Conservation (phyloP, 371 early-diverging fungal genomes). For the Mucor saturninus region DNA sequence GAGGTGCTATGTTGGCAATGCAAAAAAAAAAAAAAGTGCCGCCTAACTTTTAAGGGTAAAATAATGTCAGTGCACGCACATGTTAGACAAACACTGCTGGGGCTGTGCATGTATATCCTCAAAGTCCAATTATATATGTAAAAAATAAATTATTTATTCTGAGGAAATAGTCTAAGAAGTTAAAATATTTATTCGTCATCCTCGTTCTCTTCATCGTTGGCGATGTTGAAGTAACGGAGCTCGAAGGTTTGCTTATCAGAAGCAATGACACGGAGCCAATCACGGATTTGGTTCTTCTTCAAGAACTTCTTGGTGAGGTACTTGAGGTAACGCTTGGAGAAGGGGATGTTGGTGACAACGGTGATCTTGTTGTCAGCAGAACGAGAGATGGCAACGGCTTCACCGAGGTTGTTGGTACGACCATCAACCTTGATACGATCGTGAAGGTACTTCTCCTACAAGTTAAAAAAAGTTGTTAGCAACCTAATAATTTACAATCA, state of each 20-base stretch:
- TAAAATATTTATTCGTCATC: constrained; percentile 62
- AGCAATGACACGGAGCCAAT: constrained; percentile 97
- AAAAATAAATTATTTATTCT: neutral
- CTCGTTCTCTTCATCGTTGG: constrained; percentile 84
- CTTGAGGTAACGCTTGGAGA: constrained; percentile 99
- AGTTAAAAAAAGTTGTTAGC: neutral
- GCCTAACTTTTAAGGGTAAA: too few species aligned
- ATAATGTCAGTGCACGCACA: too few species aligned
- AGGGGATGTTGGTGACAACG: constrained; percentile 77
- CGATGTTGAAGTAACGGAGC: constrained; percentile 95
- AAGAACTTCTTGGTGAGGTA: constrained; percentile 99
- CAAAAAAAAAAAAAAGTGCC: too few species aligned
- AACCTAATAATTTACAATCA: neutral
- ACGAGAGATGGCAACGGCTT: constrained; percentile 84
- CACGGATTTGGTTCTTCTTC: constrained; percentile 98
- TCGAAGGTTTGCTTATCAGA: constrained; percentile 90
- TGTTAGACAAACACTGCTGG: too few species aligned
- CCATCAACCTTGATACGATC: constrained; percentile 98
- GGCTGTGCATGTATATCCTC: too few species aligned
- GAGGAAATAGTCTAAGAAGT: neutral
- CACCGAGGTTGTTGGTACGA: constrained; percentile 95
- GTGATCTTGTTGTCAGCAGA: constrained; percentile 74
- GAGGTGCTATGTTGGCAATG: too few species aligned
- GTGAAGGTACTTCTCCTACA: constrained; percentile 92
- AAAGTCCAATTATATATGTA: too few species aligned